These are phyloP conservation scores for Apiotrichum veenhuisii DNA, from an alignment of 1,284 basidiomycete genomes.

Conservation along the genomic window DNA sequence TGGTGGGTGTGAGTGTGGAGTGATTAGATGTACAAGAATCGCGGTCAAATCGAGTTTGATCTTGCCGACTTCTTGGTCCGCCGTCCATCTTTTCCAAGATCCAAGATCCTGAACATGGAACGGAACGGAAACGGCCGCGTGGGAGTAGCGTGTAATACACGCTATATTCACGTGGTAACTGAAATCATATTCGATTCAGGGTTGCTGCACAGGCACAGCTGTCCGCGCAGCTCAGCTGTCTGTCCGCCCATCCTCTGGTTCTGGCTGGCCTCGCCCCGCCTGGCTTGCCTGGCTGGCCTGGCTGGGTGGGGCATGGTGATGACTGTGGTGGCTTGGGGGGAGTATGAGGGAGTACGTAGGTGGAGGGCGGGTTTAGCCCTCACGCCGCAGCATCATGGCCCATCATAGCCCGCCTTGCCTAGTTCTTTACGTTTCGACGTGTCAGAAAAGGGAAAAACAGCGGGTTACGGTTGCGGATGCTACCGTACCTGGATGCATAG, in stretches of 20 bases:
- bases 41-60: background rate
- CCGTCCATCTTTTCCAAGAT: background rate
- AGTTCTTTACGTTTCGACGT: background rate
- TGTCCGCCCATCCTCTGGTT: no score
- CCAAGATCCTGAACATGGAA: background rate
- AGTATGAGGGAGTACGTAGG: no score
- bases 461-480: no score
- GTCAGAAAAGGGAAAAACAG: background rate
- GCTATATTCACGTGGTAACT: no score
- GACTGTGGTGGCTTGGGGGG: no score
- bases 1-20: slow-evolving; percentile 1
- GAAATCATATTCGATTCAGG: no score
- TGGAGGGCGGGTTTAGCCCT: no score
- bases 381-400: no score
- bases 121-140: background rate
- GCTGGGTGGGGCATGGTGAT: background rate
- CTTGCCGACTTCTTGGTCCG: background rate
- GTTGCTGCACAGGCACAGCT: no score
- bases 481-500: no score
- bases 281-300: background rate
- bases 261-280: background rate
- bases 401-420: no score
- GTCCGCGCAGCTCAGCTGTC: no score
- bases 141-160: background rate
- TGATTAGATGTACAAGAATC: background rate